Percentiles rank a stretch among this genome's conserved stretches.
Evolutionary conservation across 1,284 basidiomycete species (phyloP).

Genomic region (Heterobasidion occidentale): DNA sequence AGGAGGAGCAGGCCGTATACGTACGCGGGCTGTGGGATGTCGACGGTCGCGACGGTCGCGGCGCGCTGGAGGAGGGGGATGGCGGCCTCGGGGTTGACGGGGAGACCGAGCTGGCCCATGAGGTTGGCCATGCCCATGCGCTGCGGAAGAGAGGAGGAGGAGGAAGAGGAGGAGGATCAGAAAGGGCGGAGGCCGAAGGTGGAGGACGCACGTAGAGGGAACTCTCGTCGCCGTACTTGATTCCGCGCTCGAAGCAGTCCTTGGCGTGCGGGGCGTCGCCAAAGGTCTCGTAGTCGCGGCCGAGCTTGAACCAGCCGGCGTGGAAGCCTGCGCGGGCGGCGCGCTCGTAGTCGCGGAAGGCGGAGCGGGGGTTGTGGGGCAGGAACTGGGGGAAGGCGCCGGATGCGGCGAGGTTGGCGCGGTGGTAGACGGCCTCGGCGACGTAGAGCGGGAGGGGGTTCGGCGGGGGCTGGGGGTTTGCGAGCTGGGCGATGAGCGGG

Average conservation of each 20-base stretch:
- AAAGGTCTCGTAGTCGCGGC: constrained; percentile 87
- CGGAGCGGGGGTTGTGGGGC: constrained; percentile 63
- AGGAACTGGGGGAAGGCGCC: constrained; percentile 60
- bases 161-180: too few relatives aligned
- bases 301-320: constrained; percentile 84
- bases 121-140: constrained; percentile 89
- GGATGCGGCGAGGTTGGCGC: constrained; percentile 63
- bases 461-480: constrained; percentile 19
- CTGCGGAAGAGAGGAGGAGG: constrained; percentile 29
- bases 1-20: constrained; percentile 80
- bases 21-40: constrained; percentile 83
- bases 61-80: constrained; percentile 72
- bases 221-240: constrained; percentile 61
- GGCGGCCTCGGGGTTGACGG: constrained; percentile 47
- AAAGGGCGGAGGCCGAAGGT: not conserved
- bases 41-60: constrained; percentile 67
- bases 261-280: constrained; percentile 63
- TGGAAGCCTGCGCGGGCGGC: constrained; percentile 69
- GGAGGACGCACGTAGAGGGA: constrained; percentile 65
- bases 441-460: constrained; percentile 38
- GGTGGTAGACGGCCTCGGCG: constrained; percentile 70
- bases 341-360: constrained; percentile 85
- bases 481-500: constrained; percentile 49
- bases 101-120: constrained; percentile 76
- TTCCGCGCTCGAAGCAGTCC: constrained; percentile 81